These are phyloP conservation scores for Aspergillus bombycis DNA, from an alignment of 2,329 filamentous ascomycete genomes.

Conservation along the genomic window DNA sequence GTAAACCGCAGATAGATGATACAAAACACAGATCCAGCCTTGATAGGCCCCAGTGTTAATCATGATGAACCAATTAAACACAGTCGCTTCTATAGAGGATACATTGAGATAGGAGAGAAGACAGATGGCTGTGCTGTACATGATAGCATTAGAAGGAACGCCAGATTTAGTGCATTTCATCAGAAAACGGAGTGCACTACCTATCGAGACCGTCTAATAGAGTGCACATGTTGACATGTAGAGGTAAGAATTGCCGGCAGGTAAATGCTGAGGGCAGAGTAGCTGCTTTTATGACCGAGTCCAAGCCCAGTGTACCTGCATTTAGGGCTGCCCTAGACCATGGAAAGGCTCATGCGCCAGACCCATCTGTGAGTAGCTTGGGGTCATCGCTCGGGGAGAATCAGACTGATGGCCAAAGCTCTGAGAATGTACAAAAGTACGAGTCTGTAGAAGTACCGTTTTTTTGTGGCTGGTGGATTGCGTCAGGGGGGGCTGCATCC, in stretches of 20 bases:
- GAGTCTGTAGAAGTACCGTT: not conserved
- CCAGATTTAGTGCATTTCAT: not conserved
- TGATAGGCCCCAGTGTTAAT: not conserved
- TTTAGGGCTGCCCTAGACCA: not conserved
- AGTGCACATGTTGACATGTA: not conserved
- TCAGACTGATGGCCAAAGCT: not conserved
- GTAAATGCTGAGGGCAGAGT: not conserved
- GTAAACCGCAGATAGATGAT: not conserved
- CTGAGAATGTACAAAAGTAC: not conserved
- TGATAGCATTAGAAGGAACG: not conserved
- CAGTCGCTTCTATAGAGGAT: not conserved
- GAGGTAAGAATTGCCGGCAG: not conserved
- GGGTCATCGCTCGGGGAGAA: not conserved
- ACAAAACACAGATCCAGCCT: not conserved
- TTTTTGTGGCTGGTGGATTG: not conserved
- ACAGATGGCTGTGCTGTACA: not conserved
- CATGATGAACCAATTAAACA: not conserved
- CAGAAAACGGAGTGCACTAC: not conserved
- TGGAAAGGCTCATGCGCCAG: not conserved
- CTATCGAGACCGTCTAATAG: not conserved
- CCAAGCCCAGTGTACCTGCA: not conserved
- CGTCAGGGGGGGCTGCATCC: not conserved
- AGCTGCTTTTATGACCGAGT: not conserved
- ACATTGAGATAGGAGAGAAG: not conserved
- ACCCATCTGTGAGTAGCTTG: not conserved